These are phyloP conservation scores for Mucor sp. DNA, from an alignment of 371 early-diverging fungal genomes.

Conservation along the genomic window DNA sequence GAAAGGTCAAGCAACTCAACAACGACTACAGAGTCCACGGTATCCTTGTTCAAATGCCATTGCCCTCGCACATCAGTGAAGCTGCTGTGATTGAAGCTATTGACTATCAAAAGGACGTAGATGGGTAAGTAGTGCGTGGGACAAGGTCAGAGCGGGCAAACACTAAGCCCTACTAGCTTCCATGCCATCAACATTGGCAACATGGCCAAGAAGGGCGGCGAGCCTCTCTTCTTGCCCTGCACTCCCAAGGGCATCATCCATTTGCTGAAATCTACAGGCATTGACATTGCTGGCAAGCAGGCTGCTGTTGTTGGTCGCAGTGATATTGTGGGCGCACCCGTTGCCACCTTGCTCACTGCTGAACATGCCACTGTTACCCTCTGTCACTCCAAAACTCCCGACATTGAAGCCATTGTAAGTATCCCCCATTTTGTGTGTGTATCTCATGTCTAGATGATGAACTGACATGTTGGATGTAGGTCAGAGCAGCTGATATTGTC, in stretches of 20 bases:
- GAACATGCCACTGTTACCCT: slow-evolving; percentile 90
- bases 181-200: slow-evolving; percentile 90
- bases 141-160: too few relatives aligned
- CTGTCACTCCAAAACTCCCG: slow-evolving; percentile 85
- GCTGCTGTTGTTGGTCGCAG: slow-evolving; percentile 94
- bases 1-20: slow-evolving; percentile 68
- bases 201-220: slow-evolving; percentile 75
- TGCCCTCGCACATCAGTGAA: slow-evolving; percentile 85
- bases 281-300: slow-evolving; percentile 23
- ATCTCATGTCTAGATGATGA: too few relatives aligned
- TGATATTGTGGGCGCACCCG: slow-evolving; percentile 94
- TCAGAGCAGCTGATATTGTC: slow-evolving; percentile 81
- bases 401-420: slow-evolving; percentile 71
- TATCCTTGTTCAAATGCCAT: slow-evolving; percentile 93
- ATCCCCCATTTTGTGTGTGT: too few relatives aligned
- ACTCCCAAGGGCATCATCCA: slow-evolving; percentile 93
- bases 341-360: slow-evolving; percentile 78
- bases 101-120: slow-evolving; percentile 89
- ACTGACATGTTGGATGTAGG: slow-evolving; percentile 21
- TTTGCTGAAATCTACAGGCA: slow-evolving; percentile 69
- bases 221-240: slow-evolving; percentile 88
- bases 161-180: slow-evolving; percentile 55
- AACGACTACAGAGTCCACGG: slow-evolving; percentile 82
- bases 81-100: slow-evolving; percentile 81
- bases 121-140: slow-evolving; percentile 66